A percentile compares a stretch with the other conserved stretches of the same genome.
These are phyloP conservation scores for Spergularia azorica DNA, from an alignment of 179 eudicot genomes.

Conservation along the genomic window DNA sequence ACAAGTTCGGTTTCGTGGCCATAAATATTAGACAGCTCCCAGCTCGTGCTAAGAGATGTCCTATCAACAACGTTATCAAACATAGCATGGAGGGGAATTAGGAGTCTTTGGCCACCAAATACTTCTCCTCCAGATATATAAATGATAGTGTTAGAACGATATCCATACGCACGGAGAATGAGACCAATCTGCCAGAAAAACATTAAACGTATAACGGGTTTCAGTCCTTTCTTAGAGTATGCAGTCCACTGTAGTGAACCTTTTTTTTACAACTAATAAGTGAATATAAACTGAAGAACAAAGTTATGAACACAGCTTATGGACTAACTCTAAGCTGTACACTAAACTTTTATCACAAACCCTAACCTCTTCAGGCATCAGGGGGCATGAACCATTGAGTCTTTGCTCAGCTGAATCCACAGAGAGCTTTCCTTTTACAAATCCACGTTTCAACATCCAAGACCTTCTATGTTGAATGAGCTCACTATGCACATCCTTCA, in stretches of 20 bases:
- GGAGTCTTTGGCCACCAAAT: conserved; percentile 89
- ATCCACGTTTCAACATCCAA: conserved; percentile 93
- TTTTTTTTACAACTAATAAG: too few species aligned
- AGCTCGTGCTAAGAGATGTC: conserved; percentile 63
- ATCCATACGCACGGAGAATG: conserved; percentile 90
- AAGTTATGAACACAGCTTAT: not conserved
- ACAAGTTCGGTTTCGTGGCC: conserved; percentile 71
- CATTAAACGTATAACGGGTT: too few species aligned
- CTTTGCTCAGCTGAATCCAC: conserved; percentile 73
- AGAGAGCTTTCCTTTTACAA: conserved; percentile 77
- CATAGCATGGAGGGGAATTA: conserved; percentile 84
- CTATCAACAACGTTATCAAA: conserved; percentile 88
- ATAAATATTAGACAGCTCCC: conserved; percentile 66
- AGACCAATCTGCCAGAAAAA: conserved; percentile 62
- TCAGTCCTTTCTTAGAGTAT: too few species aligned
- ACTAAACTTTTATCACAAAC: not conserved
- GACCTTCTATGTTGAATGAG: conserved; percentile 87
- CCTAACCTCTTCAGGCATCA: conserved; percentile 91
- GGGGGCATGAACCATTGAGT: conserved; percentile 80
- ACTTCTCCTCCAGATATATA: conserved; percentile 89
- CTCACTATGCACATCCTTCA: conserved; percentile 90
- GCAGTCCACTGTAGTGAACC: too few species aligned
- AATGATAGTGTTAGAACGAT: conserved; percentile 72
- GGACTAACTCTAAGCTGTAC: too few species aligned
- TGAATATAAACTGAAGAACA: too few species aligned